Base-by-base conservation (phyloP, 192 early-diverging fungal species). In the Kappamyces sp. region DNA sequence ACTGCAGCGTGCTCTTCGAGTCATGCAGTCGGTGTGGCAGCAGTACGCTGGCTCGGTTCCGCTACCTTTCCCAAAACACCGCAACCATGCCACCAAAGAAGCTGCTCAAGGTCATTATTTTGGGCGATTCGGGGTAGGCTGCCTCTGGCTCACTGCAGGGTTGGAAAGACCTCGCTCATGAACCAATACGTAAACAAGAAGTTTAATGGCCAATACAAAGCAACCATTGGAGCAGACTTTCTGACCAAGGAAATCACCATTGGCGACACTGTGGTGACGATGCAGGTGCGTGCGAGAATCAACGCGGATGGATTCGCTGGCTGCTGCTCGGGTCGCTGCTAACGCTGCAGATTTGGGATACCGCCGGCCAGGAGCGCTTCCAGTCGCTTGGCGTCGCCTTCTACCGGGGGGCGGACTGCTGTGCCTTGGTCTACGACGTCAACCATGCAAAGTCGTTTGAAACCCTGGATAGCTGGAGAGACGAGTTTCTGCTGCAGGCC, bases 221-320 rank as follows among this genome's bases (percentile, higher is more conserved):
- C 96, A 15, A 99, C 96, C 38, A 97, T 99, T 60, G 96, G 96
- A 31, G 94, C 96, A 12, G 96, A 99, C 73, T 99, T 99, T 63
- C 81, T 99, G 73, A 96, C 93, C 61, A 99, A 99, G 68, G 93
- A 97, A 68, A 87, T 99, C 15, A 75, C 86, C 48, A 87, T 94
- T 8, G 94, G 96, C 62, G 93, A 94, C 61, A 83, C 85, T 38
- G 64, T 87, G 14, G 93, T 93, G n/a, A 97, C 92, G 22, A 95
- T 98, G 75, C 90, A 93, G 84, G 87, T 92, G 66, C 47, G 61
- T 50, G 12, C 31, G 30, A 22, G 60, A 47, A 54, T 36, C 3
- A 35, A n/a, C n/a, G n/a, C n/a, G n/a, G n/a, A n/a, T n/a, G n/a
- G n/a, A n/a, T n/a, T n/a, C n/a, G n/a, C n/a, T n/a, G n/a, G n/a